These are phyloP conservation scores for Pistacia vera DNA, from an alignment of 345 rosid genomes.

Conservation along the genomic window DNA sequence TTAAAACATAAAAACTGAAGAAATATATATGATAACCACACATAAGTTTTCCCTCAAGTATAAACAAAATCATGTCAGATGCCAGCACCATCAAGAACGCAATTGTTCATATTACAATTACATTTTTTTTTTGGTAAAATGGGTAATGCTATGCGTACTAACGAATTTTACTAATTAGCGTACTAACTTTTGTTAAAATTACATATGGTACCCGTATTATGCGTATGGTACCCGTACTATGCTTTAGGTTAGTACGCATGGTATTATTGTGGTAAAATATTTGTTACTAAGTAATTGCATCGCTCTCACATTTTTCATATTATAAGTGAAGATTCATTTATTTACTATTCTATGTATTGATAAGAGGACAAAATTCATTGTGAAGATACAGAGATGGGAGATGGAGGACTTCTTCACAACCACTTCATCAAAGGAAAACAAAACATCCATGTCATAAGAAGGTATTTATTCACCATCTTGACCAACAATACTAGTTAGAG, in stretches of 20 bases:
- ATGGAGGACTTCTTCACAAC: background rate
- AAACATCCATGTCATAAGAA: background rate
- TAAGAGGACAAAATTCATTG: slow-evolving; percentile 5
- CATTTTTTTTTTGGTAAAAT: background rate
- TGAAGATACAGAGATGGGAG: background rate
- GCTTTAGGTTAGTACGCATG: no score
- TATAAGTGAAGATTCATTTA: background rate
- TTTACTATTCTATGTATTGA: background rate
- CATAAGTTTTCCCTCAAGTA: background rate
- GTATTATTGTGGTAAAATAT: background rate
- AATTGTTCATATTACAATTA: background rate
- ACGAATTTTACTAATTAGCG: no score
- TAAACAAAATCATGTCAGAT: background rate
- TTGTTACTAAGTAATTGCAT: background rate
- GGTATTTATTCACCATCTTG: background rate
- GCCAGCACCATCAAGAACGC: background rate
- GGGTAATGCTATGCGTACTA: no score
- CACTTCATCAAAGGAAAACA: background rate
- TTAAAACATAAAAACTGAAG: background rate
- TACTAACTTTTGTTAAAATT: no score
- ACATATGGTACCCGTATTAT: no score
- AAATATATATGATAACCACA: background rate
- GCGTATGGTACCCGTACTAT: no score
- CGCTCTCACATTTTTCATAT: background rate
- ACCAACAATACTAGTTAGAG: background rate